phyloP scores from a whole-genome alignment of 2,329 filamentous ascomycete genomes.

The Trichoderma afroharzianum region DNA sequence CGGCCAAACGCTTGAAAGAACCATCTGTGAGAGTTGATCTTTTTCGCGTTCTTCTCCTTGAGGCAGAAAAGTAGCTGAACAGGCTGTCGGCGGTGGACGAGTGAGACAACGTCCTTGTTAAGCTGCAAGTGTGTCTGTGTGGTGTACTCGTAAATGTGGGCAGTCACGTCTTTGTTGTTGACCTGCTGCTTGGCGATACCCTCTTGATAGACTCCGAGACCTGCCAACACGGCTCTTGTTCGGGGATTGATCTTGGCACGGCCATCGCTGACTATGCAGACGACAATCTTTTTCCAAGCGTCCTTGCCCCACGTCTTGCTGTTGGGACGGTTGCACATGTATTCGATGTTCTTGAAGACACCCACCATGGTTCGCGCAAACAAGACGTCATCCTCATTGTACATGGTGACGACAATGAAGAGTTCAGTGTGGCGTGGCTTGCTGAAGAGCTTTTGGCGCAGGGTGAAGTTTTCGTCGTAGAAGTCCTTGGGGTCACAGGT shows the following conservation, averaged over 20 bases:
- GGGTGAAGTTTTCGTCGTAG: slow-evolving; percentile 81
- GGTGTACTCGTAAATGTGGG: slow-evolving; percentile 96
- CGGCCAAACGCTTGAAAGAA: slow-evolving; percentile 97
- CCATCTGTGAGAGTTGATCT: slow-evolving; percentile 99
- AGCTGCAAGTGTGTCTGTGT: slow-evolving; percentile 82
- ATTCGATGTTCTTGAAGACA: slow-evolving; percentile 98
- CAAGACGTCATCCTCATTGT: slow-evolving; percentile 96
- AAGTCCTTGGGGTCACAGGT: slow-evolving; percentile 92
- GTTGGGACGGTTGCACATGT: slow-evolving; percentile 89
- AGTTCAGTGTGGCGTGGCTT: slow-evolving; percentile 91
- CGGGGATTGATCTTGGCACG: slow-evolving; percentile 94
- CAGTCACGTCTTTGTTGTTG: slow-evolving; percentile 92
- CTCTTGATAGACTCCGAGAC: slow-evolving; percentile 95
- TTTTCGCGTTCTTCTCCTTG: slow-evolving; percentile 99
- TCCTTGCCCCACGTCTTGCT: slow-evolving; percentile 98
- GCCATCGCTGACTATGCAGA: slow-evolving; percentile 94
- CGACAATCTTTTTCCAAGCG: slow-evolving; percentile 99
- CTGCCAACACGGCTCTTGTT: slow-evolving; percentile 84
- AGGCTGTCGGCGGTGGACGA: slow-evolving; percentile 82
- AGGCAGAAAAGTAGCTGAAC: slow-evolving; percentile 97
- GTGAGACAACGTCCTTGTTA: slow-evolving; percentile 81
- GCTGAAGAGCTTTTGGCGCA: slow-evolving; percentile 87
- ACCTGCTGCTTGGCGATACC: slow-evolving; percentile 98
- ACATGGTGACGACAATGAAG: slow-evolving; percentile 97
- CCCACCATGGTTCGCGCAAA: slow-evolving; percentile 95